Base-by-base conservation (phyloP, 306 rosid species). In the Trichosanthes truncata region DNA sequence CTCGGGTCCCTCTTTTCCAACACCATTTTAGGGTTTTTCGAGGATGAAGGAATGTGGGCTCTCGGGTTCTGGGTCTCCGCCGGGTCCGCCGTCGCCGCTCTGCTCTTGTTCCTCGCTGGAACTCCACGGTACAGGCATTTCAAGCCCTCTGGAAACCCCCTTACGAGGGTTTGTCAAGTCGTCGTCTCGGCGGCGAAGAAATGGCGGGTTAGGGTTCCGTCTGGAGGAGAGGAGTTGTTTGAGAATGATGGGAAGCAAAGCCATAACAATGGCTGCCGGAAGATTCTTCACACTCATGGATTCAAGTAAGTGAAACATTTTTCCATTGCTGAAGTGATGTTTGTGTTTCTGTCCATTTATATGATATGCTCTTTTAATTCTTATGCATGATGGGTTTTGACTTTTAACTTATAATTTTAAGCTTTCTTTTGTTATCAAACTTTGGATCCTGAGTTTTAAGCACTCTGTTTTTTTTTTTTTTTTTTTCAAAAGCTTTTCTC, bases 1-100 rank as follows among this genome's bases (percentile, higher is more conserved):
- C 83, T 90, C n/a, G 98, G 98, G 2, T 87, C 91, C 45, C 94
- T 94, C 78, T 90, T 94, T 90, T 94, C 98, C 80, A 94, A 94
- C 88, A 94, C 98, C 85, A 86, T 90, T 56, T 76, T 94, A 46
- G 96, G 82, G 17, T 94, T 88, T 77, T 88, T 92, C 12, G 98
- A 94, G 85, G 97, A 94, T 40, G 90, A 81, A 80, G 98, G 98
- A 69, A 74, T 83, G 83, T 94, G 98, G 98, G 94, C 91, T 53
- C 79, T 92, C 10, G 98, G 98, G 33, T 94, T 94, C 78, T 94
- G 96, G 98, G 84, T 55, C 12, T 94, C 98, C 23, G 80, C 97
- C 1, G 97, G 81, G 21, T 92, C 89, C 7, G 98, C 98, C 46
- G 82, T 90, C 38, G 86, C 87, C 9, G 98, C 92, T 25, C 20